These are phyloP conservation scores for Allium fistulosum DNA, from an alignment of 106 monocot species.

Conservation along the genomic window DNA sequence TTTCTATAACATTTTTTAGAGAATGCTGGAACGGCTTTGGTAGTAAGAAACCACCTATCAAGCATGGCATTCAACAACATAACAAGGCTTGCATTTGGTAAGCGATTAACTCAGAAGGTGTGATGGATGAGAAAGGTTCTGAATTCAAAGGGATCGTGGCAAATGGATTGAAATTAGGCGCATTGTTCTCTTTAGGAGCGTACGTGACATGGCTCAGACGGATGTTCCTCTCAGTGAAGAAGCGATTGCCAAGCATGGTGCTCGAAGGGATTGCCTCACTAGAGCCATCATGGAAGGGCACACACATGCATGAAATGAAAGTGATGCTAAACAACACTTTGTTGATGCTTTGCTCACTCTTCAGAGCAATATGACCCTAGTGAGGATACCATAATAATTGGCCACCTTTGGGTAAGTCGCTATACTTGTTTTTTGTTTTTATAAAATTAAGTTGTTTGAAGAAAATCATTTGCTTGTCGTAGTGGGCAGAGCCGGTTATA, in stretches of 20 bases:
- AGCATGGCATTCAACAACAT: conserved; percentile 86
- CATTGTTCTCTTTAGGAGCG: conserved; percentile 63
- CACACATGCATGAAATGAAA: conserved; percentile 30
- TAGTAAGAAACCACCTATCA: conserved; percentile 47
- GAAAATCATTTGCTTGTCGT: no score
- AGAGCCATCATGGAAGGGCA: conserved; percentile 79
- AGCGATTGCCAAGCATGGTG: conserved; percentile 47
- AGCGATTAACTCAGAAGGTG: conserved; percentile 67
- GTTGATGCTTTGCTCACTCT: conserved; percentile 70
- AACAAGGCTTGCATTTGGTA: conserved; percentile 80
- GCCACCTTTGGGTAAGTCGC: no score
- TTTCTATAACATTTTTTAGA: conserved; percentile 18
- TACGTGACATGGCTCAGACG: conserved; percentile 63
- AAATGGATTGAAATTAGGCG: conserved; percentile 67
- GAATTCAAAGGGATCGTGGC: conserved; percentile 72
- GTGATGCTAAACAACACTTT: conserved; percentile 63
- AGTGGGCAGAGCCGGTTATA: no score
- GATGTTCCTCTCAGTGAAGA: conserved; percentile 68
- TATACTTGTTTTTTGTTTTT: conserved; percentile 19
- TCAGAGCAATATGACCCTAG: conserved; percentile 67
- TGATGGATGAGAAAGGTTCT: conserved; percentile 55
- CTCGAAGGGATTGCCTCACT: conserved; percentile 55
- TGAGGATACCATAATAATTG: conserved; percentile 76
- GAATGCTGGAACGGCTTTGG: conserved; percentile 39
- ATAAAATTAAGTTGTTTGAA: no score